These are phyloP conservation scores for Diaporthe batatas DNA, from an alignment of 2,329 filamentous ascomycete genomes.

Conservation along the genomic window DNA sequence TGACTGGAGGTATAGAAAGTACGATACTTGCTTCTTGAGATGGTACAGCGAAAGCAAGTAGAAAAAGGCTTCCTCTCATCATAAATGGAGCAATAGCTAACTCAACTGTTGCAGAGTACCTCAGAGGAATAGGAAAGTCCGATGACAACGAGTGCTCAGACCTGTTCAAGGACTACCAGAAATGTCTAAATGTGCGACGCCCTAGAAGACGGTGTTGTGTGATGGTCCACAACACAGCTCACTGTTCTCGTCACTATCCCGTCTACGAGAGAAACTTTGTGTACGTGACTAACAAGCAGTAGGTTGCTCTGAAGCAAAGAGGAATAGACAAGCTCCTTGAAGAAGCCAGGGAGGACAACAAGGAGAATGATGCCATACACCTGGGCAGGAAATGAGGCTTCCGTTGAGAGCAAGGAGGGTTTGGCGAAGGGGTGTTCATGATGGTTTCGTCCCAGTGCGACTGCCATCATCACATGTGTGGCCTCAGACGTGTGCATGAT, in stretches of 20 bases:
- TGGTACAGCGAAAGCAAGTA: slow-evolving; percentile 98
- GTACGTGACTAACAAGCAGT: slow-evolving; percentile 35
- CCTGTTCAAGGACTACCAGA: slow-evolving; percentile 89
- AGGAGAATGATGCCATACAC: slow-evolving; percentile 84
- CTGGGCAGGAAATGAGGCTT: slow-evolving; percentile 61
- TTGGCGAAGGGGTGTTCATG: not conserved
- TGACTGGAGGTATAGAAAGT: slow-evolving; percentile 72
- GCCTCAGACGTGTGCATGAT: not conserved
- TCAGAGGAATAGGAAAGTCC: slow-evolving; percentile 83
- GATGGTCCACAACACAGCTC: not conserved
- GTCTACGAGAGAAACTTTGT: not conserved
- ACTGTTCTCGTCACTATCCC: not conserved
- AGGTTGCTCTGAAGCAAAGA: slow-evolving; percentile 88
- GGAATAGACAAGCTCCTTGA: slow-evolving; percentile 95
- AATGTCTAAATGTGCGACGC: slow-evolving; percentile 80
- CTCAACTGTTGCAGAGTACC: slow-evolving; percentile 76
- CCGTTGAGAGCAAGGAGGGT: not conserved
- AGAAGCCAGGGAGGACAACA: slow-evolving; percentile 89
- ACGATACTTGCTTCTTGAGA: slow-evolving; percentile 97
- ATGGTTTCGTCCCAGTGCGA: not conserved
- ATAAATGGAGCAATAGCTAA: slow-evolving; percentile 42
- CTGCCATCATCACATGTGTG: not conserved
- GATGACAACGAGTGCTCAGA: slow-evolving; percentile 84
- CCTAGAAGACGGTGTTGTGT: not conserved
- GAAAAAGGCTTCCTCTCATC: slow-evolving; percentile 19